Evolutionary conservation across 768 basidiomycete species (phyloP).

Genomic region (Solioccasus polychromus): DNA sequence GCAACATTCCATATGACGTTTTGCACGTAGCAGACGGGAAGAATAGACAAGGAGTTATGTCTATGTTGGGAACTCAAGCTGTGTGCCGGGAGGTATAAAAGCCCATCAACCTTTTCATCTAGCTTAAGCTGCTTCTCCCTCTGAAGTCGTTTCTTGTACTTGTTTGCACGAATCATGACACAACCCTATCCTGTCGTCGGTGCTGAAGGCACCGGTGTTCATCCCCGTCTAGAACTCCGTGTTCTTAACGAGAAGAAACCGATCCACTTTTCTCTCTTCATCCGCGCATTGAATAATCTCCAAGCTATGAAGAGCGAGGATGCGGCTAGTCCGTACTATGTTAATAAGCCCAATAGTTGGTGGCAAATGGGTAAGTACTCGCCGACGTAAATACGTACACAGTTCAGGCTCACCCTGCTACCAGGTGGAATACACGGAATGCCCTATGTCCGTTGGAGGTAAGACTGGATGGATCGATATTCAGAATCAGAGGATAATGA

Average conservation of each 20-base stretch:
- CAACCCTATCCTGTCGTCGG: constrained; percentile 11
- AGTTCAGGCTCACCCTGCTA: neutral
- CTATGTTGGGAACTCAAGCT: no score
- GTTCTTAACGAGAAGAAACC: constrained; percentile 10
- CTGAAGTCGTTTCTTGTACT: no score
- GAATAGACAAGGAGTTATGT: no score
- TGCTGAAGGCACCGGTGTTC: neutral
- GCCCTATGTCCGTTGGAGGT: constrained; percentile 14
- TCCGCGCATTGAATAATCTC: constrained; percentile 7
- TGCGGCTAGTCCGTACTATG: constrained; percentile 1
- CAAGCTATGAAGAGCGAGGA: no score
- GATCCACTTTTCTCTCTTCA: constrained; percentile 20
- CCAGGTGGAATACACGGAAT: constrained; percentile 18
- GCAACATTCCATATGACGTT: no score
- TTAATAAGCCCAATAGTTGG: constrained; percentile 20
- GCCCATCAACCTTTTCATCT: no score
- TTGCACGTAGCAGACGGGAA: no score
- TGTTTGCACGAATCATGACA: constrained; percentile 15
- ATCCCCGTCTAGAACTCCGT: constrained; percentile 15
- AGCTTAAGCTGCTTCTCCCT: no score
- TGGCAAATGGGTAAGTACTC: constrained; percentile 18
- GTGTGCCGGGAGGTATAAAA: no score
- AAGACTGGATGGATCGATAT: neutral
- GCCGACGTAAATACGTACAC: no score
- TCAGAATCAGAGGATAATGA: neutral